Evolutionary conservation across 805 yeast genomes (phyloP).

Genomic region (Suhomyces pyralidae): DNA sequence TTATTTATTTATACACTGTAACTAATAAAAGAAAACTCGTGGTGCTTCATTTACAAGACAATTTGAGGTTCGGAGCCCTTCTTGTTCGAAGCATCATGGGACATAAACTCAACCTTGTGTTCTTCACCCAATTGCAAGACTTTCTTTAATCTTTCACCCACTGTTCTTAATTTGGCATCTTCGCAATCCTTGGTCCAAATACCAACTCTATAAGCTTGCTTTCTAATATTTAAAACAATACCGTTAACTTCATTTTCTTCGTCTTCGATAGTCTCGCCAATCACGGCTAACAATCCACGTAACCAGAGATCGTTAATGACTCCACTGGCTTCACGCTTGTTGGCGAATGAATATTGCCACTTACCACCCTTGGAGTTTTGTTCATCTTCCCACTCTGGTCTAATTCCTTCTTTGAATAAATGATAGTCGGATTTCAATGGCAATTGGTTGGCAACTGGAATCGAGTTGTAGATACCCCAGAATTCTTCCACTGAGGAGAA

Average conservation of each 20-base stretch:
- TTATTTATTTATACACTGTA: not conserved
- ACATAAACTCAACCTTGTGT: conserved; percentile 76
- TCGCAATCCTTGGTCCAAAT: conserved; percentile 88
- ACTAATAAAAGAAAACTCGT: not conserved
- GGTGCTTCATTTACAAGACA: conserved; percentile 21
- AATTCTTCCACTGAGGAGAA: conserved; percentile 96
- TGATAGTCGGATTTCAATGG: conserved; percentile 94
- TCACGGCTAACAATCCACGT: conserved; percentile 79
- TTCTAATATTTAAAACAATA: conserved; percentile 85
- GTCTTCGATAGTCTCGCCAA: conserved; percentile 92
- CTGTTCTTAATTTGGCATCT: conserved; percentile 58
- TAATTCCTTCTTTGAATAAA: conserved; percentile 86
- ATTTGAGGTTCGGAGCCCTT: conserved; percentile 38
- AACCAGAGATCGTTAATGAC: conserved; percentile 91
- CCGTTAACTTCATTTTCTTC: conserved; percentile 88
- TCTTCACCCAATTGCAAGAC: conserved; percentile 72
- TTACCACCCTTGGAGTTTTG: conserved; percentile 89
- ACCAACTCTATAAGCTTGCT: conserved; percentile 76
- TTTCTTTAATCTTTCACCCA: conserved; percentile 85
- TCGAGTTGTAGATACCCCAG: conserved; percentile 95
- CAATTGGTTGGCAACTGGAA: conserved; percentile 87
- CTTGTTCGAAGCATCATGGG: conserved; percentile 55
- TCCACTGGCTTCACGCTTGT: conserved; percentile 54
- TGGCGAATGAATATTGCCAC: conserved; percentile 72
- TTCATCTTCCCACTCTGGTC: conserved; percentile 98